These are phyloP conservation scores for Fusarium sp. DNA, from an alignment of 2,329 filamentous ascomycete genomes.

Conservation along the genomic window DNA sequence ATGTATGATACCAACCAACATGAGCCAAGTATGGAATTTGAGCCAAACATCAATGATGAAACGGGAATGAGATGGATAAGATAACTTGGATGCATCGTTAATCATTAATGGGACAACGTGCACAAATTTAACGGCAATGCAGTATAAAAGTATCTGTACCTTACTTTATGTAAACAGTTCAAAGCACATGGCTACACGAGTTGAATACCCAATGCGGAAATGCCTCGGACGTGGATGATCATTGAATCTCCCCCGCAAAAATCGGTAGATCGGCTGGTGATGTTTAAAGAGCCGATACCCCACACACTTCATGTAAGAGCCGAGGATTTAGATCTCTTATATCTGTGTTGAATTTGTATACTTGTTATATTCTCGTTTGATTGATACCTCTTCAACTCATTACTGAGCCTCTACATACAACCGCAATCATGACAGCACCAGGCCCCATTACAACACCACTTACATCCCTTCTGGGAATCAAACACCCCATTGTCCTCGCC, in stretches of 20 bases:
- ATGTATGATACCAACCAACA: conserved; percentile 44
- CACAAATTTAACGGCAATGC: neutral
- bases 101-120: neutral
- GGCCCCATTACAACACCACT: conserved; percentile 79
- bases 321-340: neutral
- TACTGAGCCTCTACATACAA: neutral
- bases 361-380: neutral
- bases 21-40: conserved; percentile 21
- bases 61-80: conserved; percentile 2
- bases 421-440: conserved; percentile 52
- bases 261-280: conserved; percentile 34
- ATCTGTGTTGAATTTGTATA: neutral
- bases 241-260: conserved; percentile 47
- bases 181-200: conserved; percentile 33
- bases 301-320: conserved; percentile 7
- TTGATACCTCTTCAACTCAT: neutral
- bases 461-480: conserved; percentile 81
- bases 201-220: conserved; percentile 48
- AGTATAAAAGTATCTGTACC: neutral
- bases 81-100: conserved; percentile 8
- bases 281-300: conserved; percentile 23
- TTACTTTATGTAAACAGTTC: neutral
- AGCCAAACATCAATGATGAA: conserved; percentile 7
- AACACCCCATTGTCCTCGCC: conserved; percentile 90
- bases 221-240: conserved; percentile 50